Evolutionary conservation across 257 asterid genomes (phyloP), one percentile per base, ranked within the genome.

Genomic region (Gentiana straminea): DNA sequence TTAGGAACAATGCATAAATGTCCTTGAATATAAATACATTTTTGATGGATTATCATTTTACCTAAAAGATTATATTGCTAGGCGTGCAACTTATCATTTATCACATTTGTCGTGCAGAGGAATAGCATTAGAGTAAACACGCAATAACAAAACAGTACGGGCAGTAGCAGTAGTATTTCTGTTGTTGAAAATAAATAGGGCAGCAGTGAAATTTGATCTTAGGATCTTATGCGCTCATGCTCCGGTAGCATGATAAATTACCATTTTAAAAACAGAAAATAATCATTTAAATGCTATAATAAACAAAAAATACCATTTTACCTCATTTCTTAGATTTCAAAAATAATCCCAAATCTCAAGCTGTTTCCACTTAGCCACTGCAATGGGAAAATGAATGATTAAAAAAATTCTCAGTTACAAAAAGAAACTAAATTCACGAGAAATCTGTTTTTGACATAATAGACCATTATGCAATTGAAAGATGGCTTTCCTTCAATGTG

Each of bases 351-450:
- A 64, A 74, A 71, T 62, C 84, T 78, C 79, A 82, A 79, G 72
- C 84, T 80, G 62, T 79, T 84, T 45, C 73, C 80, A 69, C 79
- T 67, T n/a, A 81, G 64, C 73, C 82, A 86, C 98, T 90, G 79
- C 68, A 61, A 72, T 8, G 64, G 45, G 24, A 24, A 24, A 24
- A 24, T 24, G 24, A 24, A 24, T 24, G 24, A 24, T 24, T 24
- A 24, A 24, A 24, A 24, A 24, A 24, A 24, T 24, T 24, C 24
- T 24, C 24, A 24, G 24, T 24, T 24, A 24, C 24, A 24, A 24
- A 24, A 24, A 24, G 24, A 24, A 24, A 24, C 24, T 24, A 24
- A 24, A 24, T 24, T 24, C 24, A 24, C 24, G 24, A 24, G 24
- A 24, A 24, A 24, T 24, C 24, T 24, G 24, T 24, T 24, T 24